Evolutionary conservation across 768 basidiomycete species (phyloP).

Genomic region (Tubosaeta sp.): DNA sequence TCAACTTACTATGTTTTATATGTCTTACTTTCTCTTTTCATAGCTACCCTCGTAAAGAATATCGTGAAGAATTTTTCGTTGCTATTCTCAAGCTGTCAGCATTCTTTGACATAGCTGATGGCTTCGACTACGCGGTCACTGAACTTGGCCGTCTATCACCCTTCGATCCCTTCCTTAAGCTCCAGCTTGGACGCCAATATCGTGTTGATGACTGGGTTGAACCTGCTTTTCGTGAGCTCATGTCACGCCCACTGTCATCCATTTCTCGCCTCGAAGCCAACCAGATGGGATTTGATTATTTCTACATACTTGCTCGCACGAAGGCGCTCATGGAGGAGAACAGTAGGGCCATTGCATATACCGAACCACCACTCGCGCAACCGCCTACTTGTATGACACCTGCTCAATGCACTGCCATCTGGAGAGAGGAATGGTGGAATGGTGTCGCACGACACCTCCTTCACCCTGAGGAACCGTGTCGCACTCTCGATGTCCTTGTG

Average conservation of each 20-base stretch:
- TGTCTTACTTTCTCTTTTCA: too few relatives aligned
- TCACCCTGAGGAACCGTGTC: neutral
- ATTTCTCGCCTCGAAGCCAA: neutral
- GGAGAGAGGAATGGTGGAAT: constrained; percentile 13
- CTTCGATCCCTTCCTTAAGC: neutral
- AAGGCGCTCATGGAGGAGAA: constrained; percentile 1
- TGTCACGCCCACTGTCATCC: constrained; percentile 4
- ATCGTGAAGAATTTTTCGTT: constrained; percentile 1
- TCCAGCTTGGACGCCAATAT: constrained; percentile 4
- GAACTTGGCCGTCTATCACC: neutral
- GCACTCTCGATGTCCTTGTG: too few relatives aligned
- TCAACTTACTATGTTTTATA: too few relatives aligned
- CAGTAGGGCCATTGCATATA: constrained; percentile 1
- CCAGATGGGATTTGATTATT: constrained; percentile 1
- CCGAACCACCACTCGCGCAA: neutral
- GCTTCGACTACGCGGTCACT: constrained; percentile 3
- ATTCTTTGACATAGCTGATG: constrained; percentile 2
- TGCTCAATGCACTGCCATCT: neutral
- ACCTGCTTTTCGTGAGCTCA: constrained; percentile 1
- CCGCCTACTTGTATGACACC: neutral
- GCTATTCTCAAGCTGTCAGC: constrained; percentile 2
- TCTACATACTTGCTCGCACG: neutral
- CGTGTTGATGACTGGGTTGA: constrained; percentile 10
- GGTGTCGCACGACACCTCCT: neutral
- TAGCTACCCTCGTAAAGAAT: constrained; percentile 7